These are phyloP conservation scores for Chrysanthemum lavandulifolium DNA, from an alignment of 129 eudicot genomes.

Conservation along the genomic window DNA sequence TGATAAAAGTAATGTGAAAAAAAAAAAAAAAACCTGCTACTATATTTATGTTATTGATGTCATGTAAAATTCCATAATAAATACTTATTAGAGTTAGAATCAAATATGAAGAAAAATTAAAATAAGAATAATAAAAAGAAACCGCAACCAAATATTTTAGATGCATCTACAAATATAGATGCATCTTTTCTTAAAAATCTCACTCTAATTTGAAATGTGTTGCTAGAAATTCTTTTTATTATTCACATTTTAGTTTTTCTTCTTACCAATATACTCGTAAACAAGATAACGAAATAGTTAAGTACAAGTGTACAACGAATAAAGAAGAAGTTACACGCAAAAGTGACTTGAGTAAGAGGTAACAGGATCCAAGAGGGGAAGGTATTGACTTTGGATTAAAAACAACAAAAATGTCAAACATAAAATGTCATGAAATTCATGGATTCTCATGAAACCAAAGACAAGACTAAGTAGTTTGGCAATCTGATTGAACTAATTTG, in stretches of 20 bases:
- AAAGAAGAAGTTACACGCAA: slow-evolving; percentile 9
- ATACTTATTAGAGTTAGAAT: background rate
- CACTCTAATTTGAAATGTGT: no score
- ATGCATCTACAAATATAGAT: no score
- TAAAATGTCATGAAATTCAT: slow-evolving; percentile 13
- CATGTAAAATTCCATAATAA: no score
- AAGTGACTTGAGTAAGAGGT: background rate
- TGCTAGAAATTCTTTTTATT: no score
- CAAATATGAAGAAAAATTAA: no score
- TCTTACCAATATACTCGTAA: background rate
- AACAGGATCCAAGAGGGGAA: slow-evolving; percentile 21
- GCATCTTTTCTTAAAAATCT: no score
- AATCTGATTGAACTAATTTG: slow-evolving; percentile 9
- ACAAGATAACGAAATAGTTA: background rate
- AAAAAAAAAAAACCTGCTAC: no score
- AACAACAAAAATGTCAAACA: slow-evolving; percentile 19
- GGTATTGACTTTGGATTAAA: slow-evolving; percentile 20
- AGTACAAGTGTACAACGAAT: background rate
- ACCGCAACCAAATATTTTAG: no score
- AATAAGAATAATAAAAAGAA: no score
- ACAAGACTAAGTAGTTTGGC: slow-evolving; percentile 19
- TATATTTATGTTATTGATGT: no score
- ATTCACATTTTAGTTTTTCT: no score
- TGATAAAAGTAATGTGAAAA: no score
- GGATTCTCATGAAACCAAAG: slow-evolving; percentile 13